phyloP scores from a whole-genome alignment of 2,329 filamentous ascomycete genomes.

The Sarocladium brachiariae region DNA sequence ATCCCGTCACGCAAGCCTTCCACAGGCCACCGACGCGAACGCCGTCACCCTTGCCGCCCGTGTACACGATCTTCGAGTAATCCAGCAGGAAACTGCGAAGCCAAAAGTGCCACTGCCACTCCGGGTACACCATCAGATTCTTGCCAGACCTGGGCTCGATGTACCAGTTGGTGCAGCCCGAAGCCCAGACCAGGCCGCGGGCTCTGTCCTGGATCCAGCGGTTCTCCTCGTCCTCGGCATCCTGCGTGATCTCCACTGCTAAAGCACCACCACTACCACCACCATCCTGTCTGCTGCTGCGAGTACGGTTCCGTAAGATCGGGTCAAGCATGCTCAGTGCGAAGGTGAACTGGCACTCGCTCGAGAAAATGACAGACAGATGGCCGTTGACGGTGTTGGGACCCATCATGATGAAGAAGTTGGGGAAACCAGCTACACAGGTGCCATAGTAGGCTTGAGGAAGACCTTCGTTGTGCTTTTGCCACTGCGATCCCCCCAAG shows the following conservation, averaged over 20 bases:
- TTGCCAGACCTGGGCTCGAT: constrained; percentile 37
- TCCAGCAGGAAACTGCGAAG: constrained; percentile 24
- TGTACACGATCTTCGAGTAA: neutral
- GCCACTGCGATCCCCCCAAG: constrained; percentile 34
- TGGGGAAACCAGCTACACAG: constrained; percentile 30
- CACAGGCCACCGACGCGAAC: neutral
- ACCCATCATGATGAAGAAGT: constrained; percentile 37
- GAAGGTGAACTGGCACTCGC: constrained; percentile 42
- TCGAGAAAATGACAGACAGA: constrained; percentile 37
- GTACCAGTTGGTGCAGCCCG: constrained; percentile 46
- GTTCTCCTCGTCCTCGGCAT: constrained; percentile 18
- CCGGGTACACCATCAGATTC: constrained; percentile 46
- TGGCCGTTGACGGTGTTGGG: constrained; percentile 33
- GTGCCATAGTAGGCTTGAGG: constrained; percentile 40
- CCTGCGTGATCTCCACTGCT: constrained; percentile 21
- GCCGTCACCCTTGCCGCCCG: neutral
- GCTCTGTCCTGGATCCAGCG: constrained; percentile 32
- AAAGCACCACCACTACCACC: neutral
- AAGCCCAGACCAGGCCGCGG: constrained; percentile 38
- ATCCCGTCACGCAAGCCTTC: neutral
- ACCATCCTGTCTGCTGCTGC: neutral
- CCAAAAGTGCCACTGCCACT: constrained; percentile 44
- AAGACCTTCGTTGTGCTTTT: constrained; percentile 27
- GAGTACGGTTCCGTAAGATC: neutral
- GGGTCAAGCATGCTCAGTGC: constrained; percentile 24